Conservation (phyloP, 345 rosid species). For the Gossypium raimondii region DNA sequence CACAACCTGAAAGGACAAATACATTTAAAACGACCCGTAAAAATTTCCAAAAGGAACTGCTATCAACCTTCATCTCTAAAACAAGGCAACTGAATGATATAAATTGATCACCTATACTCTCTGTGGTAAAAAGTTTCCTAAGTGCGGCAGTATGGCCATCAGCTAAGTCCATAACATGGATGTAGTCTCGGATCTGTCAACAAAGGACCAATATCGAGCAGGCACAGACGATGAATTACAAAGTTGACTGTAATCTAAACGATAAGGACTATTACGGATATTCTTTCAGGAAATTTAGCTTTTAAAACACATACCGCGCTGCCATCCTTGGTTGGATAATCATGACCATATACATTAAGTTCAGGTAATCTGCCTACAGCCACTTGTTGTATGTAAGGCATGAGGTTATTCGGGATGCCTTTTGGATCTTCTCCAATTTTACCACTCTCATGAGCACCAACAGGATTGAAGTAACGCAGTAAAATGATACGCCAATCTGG, state of each 20-base stretch:
- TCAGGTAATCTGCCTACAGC: slow-evolving; percentile 90
- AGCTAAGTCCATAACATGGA: slow-evolving; percentile 95
- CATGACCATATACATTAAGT: slow-evolving; percentile 86
- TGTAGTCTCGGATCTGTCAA: slow-evolving; percentile 76
- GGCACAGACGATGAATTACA: background rate
- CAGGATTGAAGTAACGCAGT: slow-evolving; percentile 92
- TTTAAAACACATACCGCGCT: slow-evolving; percentile 58
- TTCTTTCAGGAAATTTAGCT: background rate
- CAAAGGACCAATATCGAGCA: background rate
- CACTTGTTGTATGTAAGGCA: slow-evolving; percentile 97
- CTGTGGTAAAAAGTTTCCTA: slow-evolving; percentile 51
- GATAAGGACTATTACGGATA: background rate
- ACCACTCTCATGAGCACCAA: slow-evolving; percentile 94
- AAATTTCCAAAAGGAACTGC: background rate
- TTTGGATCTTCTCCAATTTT: slow-evolving; percentile 93
- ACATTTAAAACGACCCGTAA: background rate
- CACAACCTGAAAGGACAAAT: slow-evolving; percentile 53
- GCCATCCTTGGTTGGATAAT: slow-evolving; percentile 89
- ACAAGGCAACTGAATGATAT: background rate
- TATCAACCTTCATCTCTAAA: background rate
- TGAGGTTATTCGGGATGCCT: slow-evolving; percentile 88
- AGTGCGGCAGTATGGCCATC: slow-evolving; percentile 92
- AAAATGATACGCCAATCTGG: slow-evolving; percentile 84
- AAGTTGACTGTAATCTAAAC: background rate
- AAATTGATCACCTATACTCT: slow-evolving; percentile 52